phyloP scores from a whole-genome alignment of 495 filamentous ascomycete genomes.

The Lophiostoma macrostomum region DNA sequence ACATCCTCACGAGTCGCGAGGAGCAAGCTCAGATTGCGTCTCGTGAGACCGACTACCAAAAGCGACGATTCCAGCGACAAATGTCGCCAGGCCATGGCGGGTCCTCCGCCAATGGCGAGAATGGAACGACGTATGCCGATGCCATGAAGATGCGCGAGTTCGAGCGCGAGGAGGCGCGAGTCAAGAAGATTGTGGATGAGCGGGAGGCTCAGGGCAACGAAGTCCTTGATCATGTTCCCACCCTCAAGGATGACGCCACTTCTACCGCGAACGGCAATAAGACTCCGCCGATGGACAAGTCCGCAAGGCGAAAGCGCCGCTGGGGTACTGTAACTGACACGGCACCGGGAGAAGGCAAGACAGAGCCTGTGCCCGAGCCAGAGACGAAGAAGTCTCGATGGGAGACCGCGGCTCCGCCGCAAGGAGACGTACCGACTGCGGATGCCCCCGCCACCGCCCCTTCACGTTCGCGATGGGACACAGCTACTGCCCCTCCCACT shows the following conservation, averaged over 20 bases:
- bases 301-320: conserved; percentile 84
- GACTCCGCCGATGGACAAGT: conserved; percentile 16
- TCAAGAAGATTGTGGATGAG: conserved; percentile 75
- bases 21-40: conserved; percentile 85
- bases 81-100: conserved; percentile 87
- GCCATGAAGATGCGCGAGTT: conserved; percentile 89
- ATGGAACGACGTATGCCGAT: conserved; percentile 80
- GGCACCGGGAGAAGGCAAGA: conserved; percentile 2
- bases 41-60: conserved; percentile 96
- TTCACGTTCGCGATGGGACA: conserved; percentile 83
- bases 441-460: conserved; percentile 48
- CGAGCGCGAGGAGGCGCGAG: conserved; percentile 90
- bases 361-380: neutral
- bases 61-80: conserved; percentile 78
- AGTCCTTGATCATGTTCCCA: conserved; percentile 27
- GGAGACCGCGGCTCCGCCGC: too few species aligned
- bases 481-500: conserved; percentile 65
- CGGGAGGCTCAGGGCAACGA: conserved; percentile 59
- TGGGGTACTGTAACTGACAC: conserved; percentile 69
- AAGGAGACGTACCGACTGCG: conserved; percentile 40
- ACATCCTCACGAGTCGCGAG: conserved; percentile 82
- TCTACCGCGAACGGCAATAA: conserved; percentile 17
- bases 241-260: conserved; percentile 27
- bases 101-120: conserved; percentile 73
- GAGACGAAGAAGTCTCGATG: conserved; percentile 11